Conservation (phyloP, 192 early-diverging fungal genomes). For the Coemansia sp. region DNA sequence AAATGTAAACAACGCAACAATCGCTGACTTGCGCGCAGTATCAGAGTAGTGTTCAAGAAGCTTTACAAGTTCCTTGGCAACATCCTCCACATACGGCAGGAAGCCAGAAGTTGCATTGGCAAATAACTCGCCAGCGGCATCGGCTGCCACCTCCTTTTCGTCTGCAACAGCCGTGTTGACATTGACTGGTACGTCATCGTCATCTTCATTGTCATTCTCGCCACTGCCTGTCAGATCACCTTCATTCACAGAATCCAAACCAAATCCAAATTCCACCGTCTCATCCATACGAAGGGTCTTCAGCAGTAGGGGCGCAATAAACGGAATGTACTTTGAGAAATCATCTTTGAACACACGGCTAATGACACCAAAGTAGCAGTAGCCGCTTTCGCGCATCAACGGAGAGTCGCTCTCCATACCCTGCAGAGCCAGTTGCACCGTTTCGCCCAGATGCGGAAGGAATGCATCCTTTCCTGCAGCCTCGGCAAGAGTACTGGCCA, state of each 20-base stretch:
- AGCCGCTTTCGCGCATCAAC: conserved; percentile 80
- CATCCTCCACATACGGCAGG: conserved; percentile 80
- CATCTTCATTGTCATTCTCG: conserved; percentile 60
- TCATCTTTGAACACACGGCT: conserved; percentile 81
- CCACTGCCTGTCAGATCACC: conserved; percentile 32
- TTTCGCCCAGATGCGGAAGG: conserved; percentile 69
- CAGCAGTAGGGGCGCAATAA: conserved; percentile 80
- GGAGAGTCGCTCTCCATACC: conserved; percentile 73
- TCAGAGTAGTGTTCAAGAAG: conserved; percentile 79
- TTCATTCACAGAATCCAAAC: conserved; percentile 12
- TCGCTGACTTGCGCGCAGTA: conserved; percentile 77
- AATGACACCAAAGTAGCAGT: conserved; percentile 82
- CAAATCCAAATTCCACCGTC: conserved; percentile 34
- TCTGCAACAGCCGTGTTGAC: conserved; percentile 82
- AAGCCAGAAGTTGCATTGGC: conserved; percentile 70
- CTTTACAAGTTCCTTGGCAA: conserved; percentile 64
- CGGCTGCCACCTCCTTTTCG: conserved; percentile 91
- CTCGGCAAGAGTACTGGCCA: conserved; percentile 81
- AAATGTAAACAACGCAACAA: conserved; percentile 71
- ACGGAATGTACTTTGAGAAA: conserved; percentile 73
- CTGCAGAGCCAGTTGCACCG: conserved; percentile 76
- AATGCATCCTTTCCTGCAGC: conserved; percentile 84
- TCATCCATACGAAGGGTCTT: conserved; percentile 78
- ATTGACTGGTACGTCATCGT: conserved; percentile 61
- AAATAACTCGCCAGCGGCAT: conserved; percentile 87